These are phyloP conservation scores for Vicia faba DNA, from an alignment of 306 rosid genomes.

Conservation along the genomic window DNA sequence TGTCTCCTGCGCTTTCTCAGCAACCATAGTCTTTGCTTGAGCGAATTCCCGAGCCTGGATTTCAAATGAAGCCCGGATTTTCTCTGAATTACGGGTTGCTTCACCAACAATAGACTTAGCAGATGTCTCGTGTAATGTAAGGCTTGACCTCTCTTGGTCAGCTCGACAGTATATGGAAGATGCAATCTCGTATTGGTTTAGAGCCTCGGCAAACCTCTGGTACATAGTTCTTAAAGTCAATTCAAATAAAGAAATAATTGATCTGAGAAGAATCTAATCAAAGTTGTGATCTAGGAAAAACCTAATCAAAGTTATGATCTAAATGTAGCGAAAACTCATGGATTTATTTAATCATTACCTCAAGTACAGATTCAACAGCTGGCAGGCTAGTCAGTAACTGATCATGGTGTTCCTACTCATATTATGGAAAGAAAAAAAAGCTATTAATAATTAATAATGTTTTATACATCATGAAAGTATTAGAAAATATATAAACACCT, in stretches of 20 bases:
- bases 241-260: conserved; percentile 14
- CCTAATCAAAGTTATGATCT: conserved; percentile 1
- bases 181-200: conserved; percentile 68
- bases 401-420: conserved; percentile 92
- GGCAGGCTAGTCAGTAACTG: conserved; percentile 81
- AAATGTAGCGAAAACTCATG: conserved; percentile 18
- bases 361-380: conserved; percentile 86
- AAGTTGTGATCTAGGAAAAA: conserved; percentile 18
- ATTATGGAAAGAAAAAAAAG: conserved; percentile 15
- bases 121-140: conserved; percentile 72
- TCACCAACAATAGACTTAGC: conserved; percentile 89
- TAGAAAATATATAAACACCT: conserved; percentile 24
- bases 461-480: conserved; percentile 27
- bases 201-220: conserved; percentile 81
- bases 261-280: conserved; percentile 21
- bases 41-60: conserved; percentile 83
- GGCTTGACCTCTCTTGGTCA: conserved; percentile 84
- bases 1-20: conserved; percentile 95
- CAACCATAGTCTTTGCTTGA: conserved; percentile 71
- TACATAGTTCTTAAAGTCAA: conserved; percentile 45
- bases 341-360: conserved; percentile 54
- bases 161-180: conserved; percentile 72
- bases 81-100: conserved; percentile 73
- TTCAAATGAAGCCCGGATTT: conserved; percentile 72
- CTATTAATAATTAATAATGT: conserved; percentile 13